Conservation (phyloP, 768 basidiomycete genomes). For the Suillus subaureus region DNA sequence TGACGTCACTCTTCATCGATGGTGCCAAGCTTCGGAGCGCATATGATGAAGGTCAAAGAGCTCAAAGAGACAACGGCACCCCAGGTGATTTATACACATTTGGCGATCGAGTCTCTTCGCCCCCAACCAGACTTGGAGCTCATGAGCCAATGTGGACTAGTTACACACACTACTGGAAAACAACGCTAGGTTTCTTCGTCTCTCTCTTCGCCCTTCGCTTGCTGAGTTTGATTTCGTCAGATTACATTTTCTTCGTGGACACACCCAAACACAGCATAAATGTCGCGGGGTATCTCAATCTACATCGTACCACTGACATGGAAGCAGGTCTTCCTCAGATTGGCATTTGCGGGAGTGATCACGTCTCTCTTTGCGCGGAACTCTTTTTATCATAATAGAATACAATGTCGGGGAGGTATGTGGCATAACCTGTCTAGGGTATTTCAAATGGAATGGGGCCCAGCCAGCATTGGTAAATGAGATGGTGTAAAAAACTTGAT, state of each 20-base stretch:
- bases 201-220: neutral
- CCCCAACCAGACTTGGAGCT: slow-evolving; percentile 49
- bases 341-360: slow-evolving; percentile 84
- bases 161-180: slow-evolving; percentile 86
- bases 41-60: slow-evolving; percentile 58
- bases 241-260: slow-evolving; percentile 86
- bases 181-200: slow-evolving; percentile 63
- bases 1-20: slow-evolving; percentile 44
- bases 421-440: slow-evolving; percentile 14
- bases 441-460: slow-evolving; percentile 1
- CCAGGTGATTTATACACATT: slow-evolving; percentile 42
- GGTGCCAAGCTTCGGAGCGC: slow-evolving; percentile 55
- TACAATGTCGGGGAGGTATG: slow-evolving; percentile 11
- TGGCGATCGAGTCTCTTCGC: slow-evolving; percentile 47
- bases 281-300: slow-evolving; percentile 59
- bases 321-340: slow-evolving; percentile 77
- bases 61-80: slow-evolving; percentile 20
- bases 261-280: slow-evolving; percentile 34
- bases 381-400: slow-evolving; percentile 34
- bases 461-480: slow-evolving; percentile 11
- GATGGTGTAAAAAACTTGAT: slow-evolving; percentile 4
- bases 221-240: slow-evolving; percentile 41
- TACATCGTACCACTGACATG: slow-evolving; percentile 60
- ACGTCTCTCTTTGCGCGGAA: slow-evolving; percentile 76
- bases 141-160: slow-evolving; percentile 87